Evolutionary conservation across 2,329 filamentous ascomycete genomes (phyloP).

Genomic region (Fusarium sp.): DNA sequence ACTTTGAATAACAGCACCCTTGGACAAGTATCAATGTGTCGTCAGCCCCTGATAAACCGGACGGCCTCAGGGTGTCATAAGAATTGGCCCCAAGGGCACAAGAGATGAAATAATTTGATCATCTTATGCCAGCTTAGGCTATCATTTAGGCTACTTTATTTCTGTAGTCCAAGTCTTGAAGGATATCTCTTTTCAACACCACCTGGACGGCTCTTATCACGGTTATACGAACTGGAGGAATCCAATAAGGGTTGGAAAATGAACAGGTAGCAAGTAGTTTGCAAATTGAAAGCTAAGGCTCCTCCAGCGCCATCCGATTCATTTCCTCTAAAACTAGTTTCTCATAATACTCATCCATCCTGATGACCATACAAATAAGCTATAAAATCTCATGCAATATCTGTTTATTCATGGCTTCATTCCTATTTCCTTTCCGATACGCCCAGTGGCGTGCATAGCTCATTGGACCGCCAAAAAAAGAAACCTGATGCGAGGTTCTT

Average conservation of each 20-base stretch:
- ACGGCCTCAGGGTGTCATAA: background rate
- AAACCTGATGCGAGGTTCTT: background rate
- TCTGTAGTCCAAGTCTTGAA: too few relatives aligned
- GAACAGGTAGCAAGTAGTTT: conserved; percentile 36
- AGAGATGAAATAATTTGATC: too few relatives aligned
- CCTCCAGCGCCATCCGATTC: conserved; percentile 34
- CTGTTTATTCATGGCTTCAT: conserved; percentile 14
- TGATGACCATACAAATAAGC: conserved; percentile 23
- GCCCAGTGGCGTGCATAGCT: background rate
- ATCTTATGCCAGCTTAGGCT: too few relatives aligned
- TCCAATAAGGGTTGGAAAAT: conserved; percentile 2
- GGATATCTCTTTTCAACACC: too few relatives aligned
- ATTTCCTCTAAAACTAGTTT: conserved; percentile 21
- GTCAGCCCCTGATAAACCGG: conserved; percentile 44
- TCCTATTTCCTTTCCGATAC: conserved; percentile 4
- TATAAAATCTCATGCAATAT: conserved; percentile 26
- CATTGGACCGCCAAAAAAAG: conserved; percentile 11
- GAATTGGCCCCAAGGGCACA: too few relatives aligned
- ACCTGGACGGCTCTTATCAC: conserved; percentile 8
- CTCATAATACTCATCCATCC: conserved; percentile 29
- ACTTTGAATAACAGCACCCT: background rate
- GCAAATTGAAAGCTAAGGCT: conserved; percentile 31
- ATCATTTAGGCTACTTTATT: too few relatives aligned
- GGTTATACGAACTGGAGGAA: conserved; percentile 42
- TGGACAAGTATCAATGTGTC: background rate